Evolutionary conservation across 305 asterid species (phyloP).

Genomic region (Caryopteris hybrid): DNA sequence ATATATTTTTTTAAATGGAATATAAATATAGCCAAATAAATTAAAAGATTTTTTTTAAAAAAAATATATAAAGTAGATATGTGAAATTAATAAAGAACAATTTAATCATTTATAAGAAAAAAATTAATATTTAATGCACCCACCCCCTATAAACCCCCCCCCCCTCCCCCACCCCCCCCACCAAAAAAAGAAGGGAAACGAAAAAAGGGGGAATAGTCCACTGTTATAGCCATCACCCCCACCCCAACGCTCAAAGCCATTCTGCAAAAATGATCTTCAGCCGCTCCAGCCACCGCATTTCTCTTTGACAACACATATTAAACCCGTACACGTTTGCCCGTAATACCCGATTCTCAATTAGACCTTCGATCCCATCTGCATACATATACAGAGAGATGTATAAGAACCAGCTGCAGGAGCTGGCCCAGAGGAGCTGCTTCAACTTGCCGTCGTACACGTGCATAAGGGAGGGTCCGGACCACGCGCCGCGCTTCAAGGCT

Average conservation of each 20-base stretch:
- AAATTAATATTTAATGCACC: too few relatives aligned
- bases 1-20: too few relatives aligned
- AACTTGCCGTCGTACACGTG: conserved; percentile 29
- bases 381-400: conserved; percentile 19
- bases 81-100: too few relatives aligned
- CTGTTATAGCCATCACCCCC: background rate
- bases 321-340: background rate
- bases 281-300: background rate
- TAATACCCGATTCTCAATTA: too few relatives aligned
- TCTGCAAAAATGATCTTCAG: conserved; percentile 5
- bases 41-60: too few relatives aligned
- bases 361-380: too few relatives aligned
- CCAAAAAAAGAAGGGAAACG: too few relatives aligned
- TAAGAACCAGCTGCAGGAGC: conserved; percentile 35
- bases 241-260: background rate
- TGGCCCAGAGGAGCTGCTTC: conserved; percentile 38
- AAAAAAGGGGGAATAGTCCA: background rate
- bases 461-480: conserved; percentile 28
- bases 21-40: too few relatives aligned
- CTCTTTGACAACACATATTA: background rate
- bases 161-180: too few relatives aligned
- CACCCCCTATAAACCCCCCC: too few relatives aligned
- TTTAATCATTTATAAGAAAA: too few relatives aligned
- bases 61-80: too few relatives aligned
- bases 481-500: conserved; percentile 38